Conservation (phyloP, 192 early-diverging fungal species). For the Entomortierella beljakovae region DNA sequence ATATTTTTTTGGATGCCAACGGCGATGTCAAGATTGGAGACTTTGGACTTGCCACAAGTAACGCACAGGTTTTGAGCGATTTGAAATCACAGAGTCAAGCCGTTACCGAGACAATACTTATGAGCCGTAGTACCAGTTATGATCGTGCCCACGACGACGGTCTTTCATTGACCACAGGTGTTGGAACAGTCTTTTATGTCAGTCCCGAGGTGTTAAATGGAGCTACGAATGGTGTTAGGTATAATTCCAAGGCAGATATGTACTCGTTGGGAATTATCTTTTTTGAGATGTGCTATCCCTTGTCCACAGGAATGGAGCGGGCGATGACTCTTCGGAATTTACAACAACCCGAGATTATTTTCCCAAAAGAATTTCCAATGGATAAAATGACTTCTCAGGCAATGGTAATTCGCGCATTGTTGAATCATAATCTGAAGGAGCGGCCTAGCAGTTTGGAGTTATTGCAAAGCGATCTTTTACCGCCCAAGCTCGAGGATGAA, state of each 20-base stretch:
- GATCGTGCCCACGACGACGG: constrained; percentile 57
- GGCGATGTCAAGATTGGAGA: constrained; percentile 76
- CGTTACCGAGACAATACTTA: constrained; percentile 40
- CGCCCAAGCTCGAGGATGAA: constrained; percentile 89
- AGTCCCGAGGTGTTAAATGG: constrained; percentile 65
- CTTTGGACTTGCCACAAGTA: constrained; percentile 78
- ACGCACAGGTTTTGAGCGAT: constrained; percentile 50
- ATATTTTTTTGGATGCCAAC: constrained; percentile 80
- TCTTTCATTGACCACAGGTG: constrained; percentile 79
- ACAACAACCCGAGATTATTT: constrained; percentile 70
- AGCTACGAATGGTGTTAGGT: constrained; percentile 59
- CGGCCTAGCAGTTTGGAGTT: constrained; percentile 87
- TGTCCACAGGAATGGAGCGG: constrained; percentile 85
- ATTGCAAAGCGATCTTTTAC: constrained; percentile 82
- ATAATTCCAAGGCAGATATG: constrained; percentile 88
- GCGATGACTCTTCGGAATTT: constrained; percentile 76
- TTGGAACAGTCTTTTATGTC: constrained; percentile 94
- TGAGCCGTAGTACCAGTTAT: constrained; percentile 49
- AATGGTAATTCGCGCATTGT: constrained; percentile 76
- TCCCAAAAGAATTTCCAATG: constrained; percentile 77
- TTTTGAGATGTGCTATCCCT: constrained; percentile 80
- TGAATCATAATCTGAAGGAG: constrained; percentile 81
- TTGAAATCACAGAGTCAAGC: constrained; percentile 31
- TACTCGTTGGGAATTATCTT: constrained; percentile 86
- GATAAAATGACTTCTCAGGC: constrained; percentile 74